phyloP scores from a whole-genome alignment of 2,329 filamentous ascomycete genomes.

The Ophiocordyceps camponoti-saundersi region DNA sequence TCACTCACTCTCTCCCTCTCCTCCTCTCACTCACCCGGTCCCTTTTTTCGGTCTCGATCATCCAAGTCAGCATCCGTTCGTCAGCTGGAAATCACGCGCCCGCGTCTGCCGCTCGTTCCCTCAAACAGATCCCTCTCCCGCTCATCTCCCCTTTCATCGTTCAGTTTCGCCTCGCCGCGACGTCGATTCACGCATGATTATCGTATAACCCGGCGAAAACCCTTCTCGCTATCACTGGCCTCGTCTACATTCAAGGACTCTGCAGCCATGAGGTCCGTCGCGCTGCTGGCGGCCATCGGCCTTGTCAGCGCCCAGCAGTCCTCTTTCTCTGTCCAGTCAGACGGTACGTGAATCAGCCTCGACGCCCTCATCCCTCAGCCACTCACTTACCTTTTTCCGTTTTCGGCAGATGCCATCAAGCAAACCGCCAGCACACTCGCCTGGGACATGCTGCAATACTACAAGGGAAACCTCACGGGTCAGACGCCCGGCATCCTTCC shows the following conservation, averaged over 20 bases:
- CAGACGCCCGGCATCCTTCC: conserved; percentile 39
- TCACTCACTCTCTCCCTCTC: not conserved
- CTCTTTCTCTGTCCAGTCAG: not conserved
- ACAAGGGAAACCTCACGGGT: conserved; percentile 32
- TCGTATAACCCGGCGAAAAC: not conserved
- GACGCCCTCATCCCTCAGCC: not conserved
- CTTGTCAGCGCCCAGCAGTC: not conserved
- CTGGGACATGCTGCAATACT: conserved; percentile 32
- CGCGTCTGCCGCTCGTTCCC: not conserved
- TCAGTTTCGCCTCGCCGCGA: not conserved
- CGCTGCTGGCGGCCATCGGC: not conserved
- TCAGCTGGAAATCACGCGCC: not conserved
- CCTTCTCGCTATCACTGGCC: not conserved
- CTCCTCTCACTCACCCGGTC: not conserved
- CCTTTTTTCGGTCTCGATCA: not conserved
- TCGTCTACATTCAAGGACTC: not conserved
- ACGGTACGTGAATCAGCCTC: not conserved
- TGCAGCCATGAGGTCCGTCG: not conserved
- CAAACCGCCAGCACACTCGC: conserved; percentile 24
- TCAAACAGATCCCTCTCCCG: not conserved
- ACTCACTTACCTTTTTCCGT: not conserved
- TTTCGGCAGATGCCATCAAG: not conserved
- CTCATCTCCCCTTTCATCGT: not conserved
- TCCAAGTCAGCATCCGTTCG: not conserved
- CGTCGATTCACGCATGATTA: not conserved